phyloP scores from a whole-genome alignment of 345 rosid genomes.

The Corymbia maculata region DNA sequence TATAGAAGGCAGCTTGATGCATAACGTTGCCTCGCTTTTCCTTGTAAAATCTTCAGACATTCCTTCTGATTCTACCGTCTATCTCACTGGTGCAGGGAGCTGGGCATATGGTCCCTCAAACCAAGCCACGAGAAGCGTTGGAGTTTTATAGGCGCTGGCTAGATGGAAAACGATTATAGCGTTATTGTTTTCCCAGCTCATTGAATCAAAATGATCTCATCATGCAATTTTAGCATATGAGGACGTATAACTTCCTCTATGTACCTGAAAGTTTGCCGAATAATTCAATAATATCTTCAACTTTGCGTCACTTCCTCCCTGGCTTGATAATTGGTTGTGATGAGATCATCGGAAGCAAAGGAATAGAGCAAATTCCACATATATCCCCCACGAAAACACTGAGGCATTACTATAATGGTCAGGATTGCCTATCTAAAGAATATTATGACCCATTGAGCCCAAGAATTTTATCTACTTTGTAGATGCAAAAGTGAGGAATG shows the following conservation, averaged over 20 bases:
- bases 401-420: not conserved
- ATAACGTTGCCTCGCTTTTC: not conserved
- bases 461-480: not conserved
- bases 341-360: not conserved
- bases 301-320: not conserved
- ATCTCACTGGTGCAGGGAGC: conserved; percentile 32
- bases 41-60: not conserved
- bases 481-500: not conserved
- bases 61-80: not conserved
- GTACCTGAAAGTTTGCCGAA: not conserved
- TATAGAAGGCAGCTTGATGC: not conserved
- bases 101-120: conserved; percentile 59
- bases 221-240: not conserved
- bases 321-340: not conserved
- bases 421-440: not conserved
- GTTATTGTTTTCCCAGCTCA: not conserved
- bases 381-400: not conserved
- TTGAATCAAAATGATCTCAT: not conserved
- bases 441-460: not conserved
- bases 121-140: conserved; percentile 48
- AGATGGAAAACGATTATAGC: conserved; percentile 14
- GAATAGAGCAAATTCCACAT: not conserved
- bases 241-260: not conserved
- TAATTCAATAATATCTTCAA: not conserved
- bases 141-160: conserved; percentile 34